Percentiles rank a stretch among this genome's conserved stretches.
Evolutionary conservation across 2,329 filamentous ascomycete species (phyloP).

Genomic region (Trichoderma citrinoviride): DNA sequence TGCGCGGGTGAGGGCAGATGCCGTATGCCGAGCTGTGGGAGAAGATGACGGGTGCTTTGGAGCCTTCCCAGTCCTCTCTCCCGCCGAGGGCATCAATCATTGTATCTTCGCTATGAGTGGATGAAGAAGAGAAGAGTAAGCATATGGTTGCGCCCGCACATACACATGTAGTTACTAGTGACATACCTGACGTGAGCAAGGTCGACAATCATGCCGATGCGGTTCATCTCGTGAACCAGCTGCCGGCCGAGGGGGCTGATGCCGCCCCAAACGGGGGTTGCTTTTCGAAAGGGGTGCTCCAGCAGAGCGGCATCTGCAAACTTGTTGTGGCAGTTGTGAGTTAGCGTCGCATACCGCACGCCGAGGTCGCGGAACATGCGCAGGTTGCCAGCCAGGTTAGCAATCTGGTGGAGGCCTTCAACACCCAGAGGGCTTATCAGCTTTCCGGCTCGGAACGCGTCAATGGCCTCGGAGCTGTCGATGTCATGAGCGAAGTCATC

Average conservation of each 20-base stretch:
- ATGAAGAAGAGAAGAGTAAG: not conserved
- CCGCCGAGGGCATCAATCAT: slow-evolving; percentile 79
- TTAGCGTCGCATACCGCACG: slow-evolving; percentile 83
- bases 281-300: slow-evolving; percentile 49
- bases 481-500: slow-evolving; percentile 64
- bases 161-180: not conserved
- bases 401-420: slow-evolving; percentile 91
- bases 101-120: slow-evolving; percentile 61
- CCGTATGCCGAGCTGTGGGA: slow-evolving; percentile 80
- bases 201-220: slow-evolving; percentile 91
- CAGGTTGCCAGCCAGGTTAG: slow-evolving; percentile 74
- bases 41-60: slow-evolving; percentile 80
- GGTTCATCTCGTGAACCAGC: slow-evolving; percentile 86
- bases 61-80: slow-evolving; percentile 63
- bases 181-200: slow-evolving; percentile 63
- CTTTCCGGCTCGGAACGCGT: slow-evolving; percentile 58
- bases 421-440: slow-evolving; percentile 77
- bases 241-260: slow-evolving; percentile 67
- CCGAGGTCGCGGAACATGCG: slow-evolving; percentile 74
- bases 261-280: slow-evolving; percentile 64
- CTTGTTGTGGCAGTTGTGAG: slow-evolving; percentile 89
- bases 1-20: slow-evolving; percentile 83
- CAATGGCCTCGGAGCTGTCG: slow-evolving; percentile 59
- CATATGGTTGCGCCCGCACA: not conserved
- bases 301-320: slow-evolving; percentile 81